Evolutionary conservation across 495 filamentous ascomycete species (phyloP).

Genomic region (Arthonia radiata): DNA sequence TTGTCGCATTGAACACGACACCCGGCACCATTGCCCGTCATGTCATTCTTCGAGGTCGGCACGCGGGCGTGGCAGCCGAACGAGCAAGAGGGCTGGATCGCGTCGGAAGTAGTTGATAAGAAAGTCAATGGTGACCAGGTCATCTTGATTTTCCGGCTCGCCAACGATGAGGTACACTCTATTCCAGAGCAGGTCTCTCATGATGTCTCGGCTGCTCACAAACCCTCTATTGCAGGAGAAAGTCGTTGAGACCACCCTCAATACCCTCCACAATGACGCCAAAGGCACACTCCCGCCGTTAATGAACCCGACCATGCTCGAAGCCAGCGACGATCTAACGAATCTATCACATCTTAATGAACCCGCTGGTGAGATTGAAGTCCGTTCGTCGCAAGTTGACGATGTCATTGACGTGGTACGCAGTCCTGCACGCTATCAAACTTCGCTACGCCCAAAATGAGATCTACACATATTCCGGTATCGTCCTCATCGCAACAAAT

Average conservation of each 20-base stretch:
- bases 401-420: too few relatives aligned
- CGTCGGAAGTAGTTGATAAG: slow-evolving; percentile 84
- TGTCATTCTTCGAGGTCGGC: slow-evolving; percentile 89
- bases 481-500: slow-evolving; percentile 96
- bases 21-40: too few relatives aligned
- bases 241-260: slow-evolving; percentile 45
- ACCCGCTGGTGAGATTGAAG: slow-evolving; percentile 51
- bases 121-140: slow-evolving; percentile 64
- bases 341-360: slow-evolving; percentile 97
- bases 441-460: slow-evolving; percentile 96
- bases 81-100: slow-evolving; percentile 82
- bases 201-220: slow-evolving; percentile 9
- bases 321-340: slow-evolving; percentile 95
- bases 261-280: slow-evolving; percentile 52
- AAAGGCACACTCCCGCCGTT: slow-evolving; percentile 54
- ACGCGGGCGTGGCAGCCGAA: slow-evolving; percentile 98
- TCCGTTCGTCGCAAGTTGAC: slow-evolving; percentile 1
- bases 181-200: neutral
- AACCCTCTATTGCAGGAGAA: slow-evolving; percentile 2
- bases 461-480: slow-evolving; percentile 98
- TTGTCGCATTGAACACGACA: too few relatives aligned
- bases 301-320: slow-evolving; percentile 96
- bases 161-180: slow-evolving; percentile 64
- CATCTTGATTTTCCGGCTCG: slow-evolving; percentile 58
- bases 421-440: slow-evolving; percentile 92